Conservation (phyloP, 2,329 filamentous ascomycete genomes). For the Botrytis medusae region DNA sequence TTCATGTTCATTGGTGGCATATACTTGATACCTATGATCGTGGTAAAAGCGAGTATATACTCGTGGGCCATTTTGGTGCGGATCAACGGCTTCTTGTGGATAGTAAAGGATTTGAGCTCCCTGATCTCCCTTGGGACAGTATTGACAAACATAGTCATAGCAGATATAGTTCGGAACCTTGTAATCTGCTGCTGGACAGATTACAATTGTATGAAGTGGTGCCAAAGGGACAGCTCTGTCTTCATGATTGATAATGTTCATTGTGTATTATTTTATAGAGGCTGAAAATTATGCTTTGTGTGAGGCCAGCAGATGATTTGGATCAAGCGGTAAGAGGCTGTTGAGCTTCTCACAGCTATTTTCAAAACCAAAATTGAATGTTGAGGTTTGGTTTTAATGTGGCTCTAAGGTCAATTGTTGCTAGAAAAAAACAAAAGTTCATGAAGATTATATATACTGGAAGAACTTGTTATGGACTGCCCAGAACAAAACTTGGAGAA, state of each 20-base stretch:
- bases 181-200: background rate
- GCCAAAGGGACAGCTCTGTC: background rate
- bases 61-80: background rate
- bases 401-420: no score
- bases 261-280: background rate
- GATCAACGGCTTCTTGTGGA: background rate
- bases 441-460: no score
- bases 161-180: background rate
- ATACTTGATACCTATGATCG: background rate
- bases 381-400: no score
- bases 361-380: background rate
- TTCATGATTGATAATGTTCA: background rate
- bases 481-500: background rate
- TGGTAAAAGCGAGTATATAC: constrained; percentile 1
- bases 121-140: background rate
- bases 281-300: background rate
- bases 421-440: background rate
- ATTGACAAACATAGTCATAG: background rate
- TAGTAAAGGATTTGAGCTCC: background rate
- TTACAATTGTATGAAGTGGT: background rate
- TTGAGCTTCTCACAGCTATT: background rate
- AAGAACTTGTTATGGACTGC: no score
- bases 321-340: background rate
- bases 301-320: background rate
- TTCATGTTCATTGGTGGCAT: background rate